A percentile compares a stretch with the other conserved stretches of the same genome.
Evolutionary conservation across 768 basidiomycete genomes (phyloP).

Genomic region (Rhodotorula taiwanensis): DNA sequence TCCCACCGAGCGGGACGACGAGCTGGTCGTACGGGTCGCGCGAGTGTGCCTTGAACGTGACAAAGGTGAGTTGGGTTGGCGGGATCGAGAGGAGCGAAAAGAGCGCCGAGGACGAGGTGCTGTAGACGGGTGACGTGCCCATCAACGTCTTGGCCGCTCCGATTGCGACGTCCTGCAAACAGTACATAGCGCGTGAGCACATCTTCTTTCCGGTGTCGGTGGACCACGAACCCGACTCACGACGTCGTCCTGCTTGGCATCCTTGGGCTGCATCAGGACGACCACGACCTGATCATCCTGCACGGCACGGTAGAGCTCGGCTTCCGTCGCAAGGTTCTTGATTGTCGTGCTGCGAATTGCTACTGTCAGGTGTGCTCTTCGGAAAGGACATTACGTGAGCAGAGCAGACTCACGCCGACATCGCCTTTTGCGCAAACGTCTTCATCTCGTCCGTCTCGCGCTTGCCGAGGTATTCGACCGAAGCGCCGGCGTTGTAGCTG

Average conservation of each 20-base stretch:
- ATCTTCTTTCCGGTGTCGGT: slow-evolving; percentile 32
- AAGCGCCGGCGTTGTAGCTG: slow-evolving; percentile 52
- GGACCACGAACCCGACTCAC: not conserved
- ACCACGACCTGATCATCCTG: slow-evolving; percentile 55
- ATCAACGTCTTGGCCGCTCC: slow-evolving; percentile 54
- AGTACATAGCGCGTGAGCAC: not conserved
- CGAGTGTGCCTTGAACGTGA: slow-evolving; percentile 60
- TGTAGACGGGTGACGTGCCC: slow-evolving; percentile 52
- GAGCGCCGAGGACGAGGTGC: slow-evolving; percentile 46
- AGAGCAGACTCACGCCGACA: slow-evolving; percentile 55
- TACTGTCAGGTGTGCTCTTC: accelerated
- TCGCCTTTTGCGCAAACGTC: slow-evolving; percentile 67
- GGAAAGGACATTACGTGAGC: not conserved
- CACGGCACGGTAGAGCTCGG: slow-evolving; percentile 26
- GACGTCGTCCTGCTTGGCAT: not conserved
- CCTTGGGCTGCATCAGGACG: slow-evolving; percentile 51
- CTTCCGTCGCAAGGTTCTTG: slow-evolving; percentile 3
- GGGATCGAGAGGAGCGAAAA: slow-evolving; percentile 39
- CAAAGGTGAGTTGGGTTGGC: slow-evolving; percentile 46
- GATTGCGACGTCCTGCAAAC: slow-evolving; percentile 46
- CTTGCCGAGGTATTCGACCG: slow-evolving; percentile 68
- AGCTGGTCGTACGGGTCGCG: slow-evolving; percentile 50
- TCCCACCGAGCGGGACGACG: slow-evolving; percentile 30
- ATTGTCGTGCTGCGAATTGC: slow-evolving; percentile 11
- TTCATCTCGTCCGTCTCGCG: slow-evolving; percentile 65